Base-by-base conservation (phyloP, 2,329 filamentous ascomycete species). In the Aspergillus fischeri region DNA sequence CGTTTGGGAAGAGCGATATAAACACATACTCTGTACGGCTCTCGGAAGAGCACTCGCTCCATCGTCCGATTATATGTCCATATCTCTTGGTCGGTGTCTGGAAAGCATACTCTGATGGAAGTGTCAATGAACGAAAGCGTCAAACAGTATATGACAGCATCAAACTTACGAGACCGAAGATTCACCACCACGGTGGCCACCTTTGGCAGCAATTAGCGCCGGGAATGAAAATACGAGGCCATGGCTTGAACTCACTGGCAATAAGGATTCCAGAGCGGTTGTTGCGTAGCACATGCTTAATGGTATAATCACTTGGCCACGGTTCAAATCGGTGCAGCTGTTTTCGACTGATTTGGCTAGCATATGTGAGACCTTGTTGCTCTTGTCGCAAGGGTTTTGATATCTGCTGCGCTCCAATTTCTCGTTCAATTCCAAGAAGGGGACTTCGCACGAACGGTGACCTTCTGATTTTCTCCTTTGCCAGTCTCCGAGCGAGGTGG, bases 191-290 rank as follows among this genome's bases (percentile, higher is more conserved):
- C 63, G 66, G 51, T 70, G 61, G n/a, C 65, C 66, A 57, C 68
- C 69, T 72, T 45, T 28, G 25, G 52, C 38, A 29, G 29, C 14
- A 52, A 38, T 67, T 55, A 70, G 63, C 41, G 32, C 1, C 6
- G 54, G 49, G 49, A 49, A 29, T n/a, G 42, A 27, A 53, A 45
- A 32, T 29, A 41, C 17, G 28, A 20, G 57, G 21, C 21, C 32
- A 42, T n/a, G 42, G 27, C 24, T 48, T 29, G 20, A 53, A 20
- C 70, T 59, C 64, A 75, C 74, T 70, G 38, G 70, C 67, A 62
- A 76, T 65, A 50, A 77, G 55, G 49, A 67, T 66, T 41, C 74
- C 75, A 25, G 71, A 71, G 45, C 63, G 57, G 20, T 68, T 69
- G 55, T 75, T 70, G 11, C 73, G 68, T 49, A 70, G 52, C 45